Base-by-base conservation (phyloP, 1,139 yeast genomes). In the Blastobotrys ciferrii region DNA sequence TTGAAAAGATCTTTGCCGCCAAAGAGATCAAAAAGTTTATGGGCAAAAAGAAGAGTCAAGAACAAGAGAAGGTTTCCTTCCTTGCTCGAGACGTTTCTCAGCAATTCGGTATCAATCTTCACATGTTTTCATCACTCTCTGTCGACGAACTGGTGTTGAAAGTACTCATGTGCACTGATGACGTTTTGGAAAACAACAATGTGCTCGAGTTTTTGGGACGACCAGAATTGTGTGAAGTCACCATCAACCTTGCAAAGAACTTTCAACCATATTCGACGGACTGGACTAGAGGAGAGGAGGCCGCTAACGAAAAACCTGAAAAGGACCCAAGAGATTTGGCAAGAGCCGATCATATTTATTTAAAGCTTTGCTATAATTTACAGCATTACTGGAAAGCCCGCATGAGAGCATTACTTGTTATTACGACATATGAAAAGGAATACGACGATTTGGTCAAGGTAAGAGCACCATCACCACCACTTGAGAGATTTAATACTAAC, bases 61-160 rank as follows among this genome's bases (percentile, higher is more conserved):
- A 65, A 35, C 67, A 64, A 18, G 71, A 76, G 46, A 79, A 82
- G 58, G 64, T 84, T 1, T 71, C 87, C 0, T 81, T 84, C 53
- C 73, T 92, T 51, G 78, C 95, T 1, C 71, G 95, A 51, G 96
- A 91, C 59, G 68, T 89, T 53, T 87, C 95, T 1, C 92, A 84
- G 63, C 95, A 87, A 59, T 88, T 92, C 71, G 98, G 96, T 38
- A 92, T 92, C 62, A 89, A 91, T 60, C 71, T 92, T 51, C 98
- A 92, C 63, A 78, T 84, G 76, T 87, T 82, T 69, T 77, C 88
- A 2, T 73, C 72, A 53, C 61, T 78, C 47, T 62, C 81, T 1
- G 95, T 84, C 14, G 80, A 76, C 6, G 84, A 78, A 30, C 74
- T 92, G 43, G 80, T 88, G 2, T 45, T 56, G 11, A 84, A 82